A percentile compares a stretch with the other conserved stretches of the same genome.
Conservation (phyloP, 345 rosid genomes). For the Salix dunnii region DNA sequence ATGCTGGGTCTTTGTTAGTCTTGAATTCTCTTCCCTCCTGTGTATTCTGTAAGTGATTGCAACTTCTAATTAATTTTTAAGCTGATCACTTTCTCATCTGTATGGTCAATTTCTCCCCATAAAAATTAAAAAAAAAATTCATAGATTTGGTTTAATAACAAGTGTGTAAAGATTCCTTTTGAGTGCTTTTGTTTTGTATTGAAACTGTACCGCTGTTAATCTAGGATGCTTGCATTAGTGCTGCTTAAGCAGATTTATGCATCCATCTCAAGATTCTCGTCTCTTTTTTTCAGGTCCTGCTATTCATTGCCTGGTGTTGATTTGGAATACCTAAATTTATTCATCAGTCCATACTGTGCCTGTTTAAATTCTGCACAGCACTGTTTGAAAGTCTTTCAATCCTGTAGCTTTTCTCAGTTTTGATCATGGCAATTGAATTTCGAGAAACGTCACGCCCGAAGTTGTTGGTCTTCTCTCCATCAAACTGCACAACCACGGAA, state of each 20-base stretch:
- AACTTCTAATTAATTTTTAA: background rate
- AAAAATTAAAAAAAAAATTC: too few relatives aligned
- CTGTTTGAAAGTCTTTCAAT: background rate
- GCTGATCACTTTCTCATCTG: background rate
- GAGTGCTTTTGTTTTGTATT: background rate
- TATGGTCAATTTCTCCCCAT: background rate
- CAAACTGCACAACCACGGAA: background rate
- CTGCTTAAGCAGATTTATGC: background rate
- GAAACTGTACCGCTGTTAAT: background rate
- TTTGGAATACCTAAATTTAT: background rate
- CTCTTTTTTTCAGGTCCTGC: background rate
- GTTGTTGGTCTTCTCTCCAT: background rate
- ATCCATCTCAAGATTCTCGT: background rate
- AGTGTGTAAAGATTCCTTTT: background rate
- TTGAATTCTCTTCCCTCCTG: constrained; percentile 11
- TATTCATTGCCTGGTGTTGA: background rate
- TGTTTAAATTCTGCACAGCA: background rate
- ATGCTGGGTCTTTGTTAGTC: constrained; percentile 79
- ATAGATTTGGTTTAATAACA: background rate
- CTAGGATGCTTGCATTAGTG: background rate
- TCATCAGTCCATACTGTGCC: background rate
- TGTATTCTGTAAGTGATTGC: constrained; percentile 28
- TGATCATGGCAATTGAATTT: constrained; percentile 7
- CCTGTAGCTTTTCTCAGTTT: background rate
- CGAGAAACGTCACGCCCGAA: background rate